phyloP scores from a whole-genome alignment of 2,329 filamentous ascomycete species.

The Ascochyta rabiei region DNA sequence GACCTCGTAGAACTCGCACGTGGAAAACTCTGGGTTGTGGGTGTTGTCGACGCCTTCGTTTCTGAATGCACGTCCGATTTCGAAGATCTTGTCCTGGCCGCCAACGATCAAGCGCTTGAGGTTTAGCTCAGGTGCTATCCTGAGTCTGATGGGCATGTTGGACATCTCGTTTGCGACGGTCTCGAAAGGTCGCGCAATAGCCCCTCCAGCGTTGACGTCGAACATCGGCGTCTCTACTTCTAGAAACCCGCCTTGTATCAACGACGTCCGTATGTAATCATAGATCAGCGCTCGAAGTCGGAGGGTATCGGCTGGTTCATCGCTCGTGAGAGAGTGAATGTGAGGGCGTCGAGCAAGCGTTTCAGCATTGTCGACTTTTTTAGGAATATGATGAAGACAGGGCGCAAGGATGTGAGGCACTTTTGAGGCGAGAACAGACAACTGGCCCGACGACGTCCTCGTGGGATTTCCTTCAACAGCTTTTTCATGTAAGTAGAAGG shows the following conservation, averaged over 20 bases:
- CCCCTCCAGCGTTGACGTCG: conserved; percentile 81
- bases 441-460: conserved; percentile 73
- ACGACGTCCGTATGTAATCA: conserved; percentile 73
- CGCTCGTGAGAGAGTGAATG: conserved; percentile 83
- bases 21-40: conserved; percentile 97
- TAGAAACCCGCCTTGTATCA: conserved; percentile 74
- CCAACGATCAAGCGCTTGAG: conserved; percentile 90
- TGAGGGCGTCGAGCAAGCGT: conserved; percentile 78
- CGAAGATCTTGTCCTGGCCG: conserved; percentile 86
- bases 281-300: conserved; percentile 77
- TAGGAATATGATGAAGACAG: conserved; percentile 78
- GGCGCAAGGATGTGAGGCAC: conserved; percentile 78
- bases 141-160: conserved; percentile 72
- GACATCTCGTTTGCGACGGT: conserved; percentile 79
- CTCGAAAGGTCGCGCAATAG: conserved; percentile 82
- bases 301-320: conserved; percentile 69
- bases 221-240: conserved; percentile 94
- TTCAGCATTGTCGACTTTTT: conserved; percentile 71
- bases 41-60: conserved; percentile 78
- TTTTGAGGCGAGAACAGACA: conserved; percentile 71
- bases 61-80: conserved; percentile 89
- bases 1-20: conserved; percentile 94
- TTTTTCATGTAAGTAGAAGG: conserved; percentile 21
- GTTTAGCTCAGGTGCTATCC: conserved; percentile 94
- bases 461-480: conserved; percentile 74